Percentiles rank a stretch among this genome's conserved stretches.
Conservation (phyloP, 495 filamentous ascomycete species). For the Tuber aestivum region DNA sequence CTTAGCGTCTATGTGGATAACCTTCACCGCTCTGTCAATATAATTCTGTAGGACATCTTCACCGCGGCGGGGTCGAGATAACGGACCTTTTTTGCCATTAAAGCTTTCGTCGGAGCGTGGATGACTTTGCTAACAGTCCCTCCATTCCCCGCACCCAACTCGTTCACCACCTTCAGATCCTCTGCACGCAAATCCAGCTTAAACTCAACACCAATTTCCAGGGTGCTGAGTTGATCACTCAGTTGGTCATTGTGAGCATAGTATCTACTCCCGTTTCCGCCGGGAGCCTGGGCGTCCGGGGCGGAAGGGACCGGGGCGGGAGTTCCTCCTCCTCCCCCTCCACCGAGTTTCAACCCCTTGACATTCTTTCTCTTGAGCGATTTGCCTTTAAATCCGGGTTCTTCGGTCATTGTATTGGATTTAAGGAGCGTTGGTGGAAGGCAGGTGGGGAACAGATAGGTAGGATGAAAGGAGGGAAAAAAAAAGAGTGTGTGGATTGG, state of each 20-base stretch:
- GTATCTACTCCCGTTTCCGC: slow-evolving; percentile 11
- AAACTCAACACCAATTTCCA: slow-evolving; percentile 97
- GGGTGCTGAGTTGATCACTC: slow-evolving; percentile 50
- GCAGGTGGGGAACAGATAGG: not conserved
- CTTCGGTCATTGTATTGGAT: slow-evolving; percentile 62
- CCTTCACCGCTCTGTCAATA: slow-evolving; percentile 50
- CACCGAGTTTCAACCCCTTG: slow-evolving; percentile 74
- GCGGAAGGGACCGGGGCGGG: slow-evolving; percentile 5
- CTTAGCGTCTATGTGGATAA: slow-evolving; percentile 97
- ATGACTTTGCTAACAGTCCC: slow-evolving; percentile 96
- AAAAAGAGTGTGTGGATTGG: not conserved
- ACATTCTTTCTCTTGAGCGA: slow-evolving; percentile 97
- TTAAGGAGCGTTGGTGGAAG: not conserved
- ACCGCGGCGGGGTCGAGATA: slow-evolving; percentile 6
- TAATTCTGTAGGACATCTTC: not conserved
- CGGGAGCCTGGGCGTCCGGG: slow-evolving; percentile 9
- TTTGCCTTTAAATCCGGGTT: slow-evolving; percentile 64
- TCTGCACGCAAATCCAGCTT: slow-evolving; percentile 85
- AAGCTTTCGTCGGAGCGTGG: slow-evolving; percentile 86
- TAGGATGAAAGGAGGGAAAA: slow-evolving; percentile 7
- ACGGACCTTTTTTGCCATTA: slow-evolving; percentile 93
- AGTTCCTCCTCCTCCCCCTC: not conserved
- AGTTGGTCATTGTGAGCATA: slow-evolving; percentile 25
- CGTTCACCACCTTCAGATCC: slow-evolving; percentile 86
- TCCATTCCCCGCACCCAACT: slow-evolving; percentile 92